Conservation (phyloP, 2,329 filamentous ascomycete genomes). For the Tolypocladium inflatum region DNA sequence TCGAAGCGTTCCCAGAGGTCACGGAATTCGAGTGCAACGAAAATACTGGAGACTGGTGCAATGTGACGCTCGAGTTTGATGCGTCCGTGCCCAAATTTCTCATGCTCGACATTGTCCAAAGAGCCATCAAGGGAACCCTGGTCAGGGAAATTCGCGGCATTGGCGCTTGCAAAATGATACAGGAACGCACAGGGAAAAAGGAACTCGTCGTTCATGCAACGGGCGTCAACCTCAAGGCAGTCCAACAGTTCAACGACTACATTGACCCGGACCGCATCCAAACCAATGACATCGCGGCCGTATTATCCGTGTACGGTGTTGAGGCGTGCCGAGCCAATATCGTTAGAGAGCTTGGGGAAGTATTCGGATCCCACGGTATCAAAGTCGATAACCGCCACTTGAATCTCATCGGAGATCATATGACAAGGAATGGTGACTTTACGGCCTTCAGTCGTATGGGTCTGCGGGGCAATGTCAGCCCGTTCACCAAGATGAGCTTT, state of each 20-base stretch:
- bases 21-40: constrained; percentile 74
- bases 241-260: constrained; percentile 78
- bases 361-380: constrained; percentile 89
- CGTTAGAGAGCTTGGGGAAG: constrained; percentile 71
- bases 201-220: constrained; percentile 60
- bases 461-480: constrained; percentile 72
- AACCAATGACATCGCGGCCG: constrained; percentile 86
- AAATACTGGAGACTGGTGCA: constrained; percentile 61
- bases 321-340: constrained; percentile 86
- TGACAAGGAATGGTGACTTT: constrained; percentile 90
- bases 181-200: constrained; percentile 22
- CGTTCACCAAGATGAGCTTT: constrained; percentile 98
- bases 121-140: constrained; percentile 65
- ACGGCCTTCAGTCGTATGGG: constrained; percentile 89
- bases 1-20: constrained; percentile 55
- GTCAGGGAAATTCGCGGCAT: constrained; percentile 81
- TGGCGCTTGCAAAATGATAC: constrained; percentile 57
- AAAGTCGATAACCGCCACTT: constrained; percentile 83
- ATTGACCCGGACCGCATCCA: constrained; percentile 79
- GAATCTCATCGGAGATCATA: constrained; percentile 92
- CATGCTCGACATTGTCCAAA: constrained; percentile 83
- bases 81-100: constrained; percentile 77
- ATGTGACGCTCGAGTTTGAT: constrained; percentile 76
- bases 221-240: constrained; percentile 80
- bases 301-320: constrained; percentile 80